Evolutionary conservation across 2,329 filamentous ascomycete genomes (phyloP), one percentile per base, ranked within the genome.

Genomic region (Cadophora sp.): DNA sequence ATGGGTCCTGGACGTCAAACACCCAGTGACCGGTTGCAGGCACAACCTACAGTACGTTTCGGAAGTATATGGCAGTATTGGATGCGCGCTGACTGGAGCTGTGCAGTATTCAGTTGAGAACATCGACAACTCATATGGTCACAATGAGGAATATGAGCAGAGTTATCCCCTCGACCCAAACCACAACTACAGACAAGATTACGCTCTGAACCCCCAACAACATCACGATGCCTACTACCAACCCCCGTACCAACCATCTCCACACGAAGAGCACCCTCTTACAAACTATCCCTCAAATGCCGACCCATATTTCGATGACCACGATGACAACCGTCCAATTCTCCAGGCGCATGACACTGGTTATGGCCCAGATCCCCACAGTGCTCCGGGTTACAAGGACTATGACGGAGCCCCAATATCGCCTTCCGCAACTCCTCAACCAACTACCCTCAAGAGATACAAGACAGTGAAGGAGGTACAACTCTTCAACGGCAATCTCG

Each of bases 391-490:
- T 22, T 59, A 82, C 39, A 81, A 83, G 59, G 74, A 82, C 67
- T 79, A 82, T 27, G 81, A 83, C 62, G 80, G 81, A 60, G 68
- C 71, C 24, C 47, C 73, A 51, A 73, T 76, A 60, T 70, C 73
- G 53, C 82, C 82, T 68, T 83, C 83, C 64, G 83, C 85, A 22
- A 84, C 83, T 71, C 86, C 83, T 65, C 86, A 82, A 70, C 86
- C 64, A 59, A 59, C 83, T 3, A 76, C 86, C 4, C 89, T 98
- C 72, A 91, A 92, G 79, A 87, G 96, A 78, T 98, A 93, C 92
- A 99, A 98, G 84, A 99, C 96, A 0, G 95, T 99, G 59, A 99
- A 98, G 81, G 93, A 97, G 82, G 95, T 99, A n/a, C 90, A 96
- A 75, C 81, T 99, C 62, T 99, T 97, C 84, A 91, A 96, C 72